Percentiles rank a stretch among this genome's conserved stretches.
These are phyloP conservation scores for Pseudodiploospora longispora DNA, from an alignment of 2,329 filamentous ascomycete species.

Conservation along the genomic window DNA sequence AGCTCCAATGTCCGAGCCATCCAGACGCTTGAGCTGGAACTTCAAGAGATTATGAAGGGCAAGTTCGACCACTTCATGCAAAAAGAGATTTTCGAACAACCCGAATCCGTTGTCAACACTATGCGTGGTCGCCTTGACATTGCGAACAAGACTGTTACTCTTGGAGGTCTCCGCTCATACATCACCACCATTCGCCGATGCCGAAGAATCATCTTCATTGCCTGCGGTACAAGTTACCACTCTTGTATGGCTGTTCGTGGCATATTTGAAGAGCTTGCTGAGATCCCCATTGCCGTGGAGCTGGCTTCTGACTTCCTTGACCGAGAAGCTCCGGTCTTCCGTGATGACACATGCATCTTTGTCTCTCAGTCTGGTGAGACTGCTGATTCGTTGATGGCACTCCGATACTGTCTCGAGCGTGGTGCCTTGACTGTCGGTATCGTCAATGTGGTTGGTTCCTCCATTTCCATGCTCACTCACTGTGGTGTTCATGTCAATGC, in stretches of 20 bases:
- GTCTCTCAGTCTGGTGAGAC: slow-evolving; percentile 99
- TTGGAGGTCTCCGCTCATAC: slow-evolving; percentile 93
- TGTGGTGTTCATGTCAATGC: slow-evolving; percentile 99
- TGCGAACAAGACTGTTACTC: slow-evolving; percentile 87
- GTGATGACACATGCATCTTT: slow-evolving; percentile 97
- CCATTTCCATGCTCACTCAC: slow-evolving; percentile 97
- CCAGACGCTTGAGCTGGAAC: slow-evolving; percentile 96
- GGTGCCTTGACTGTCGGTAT: slow-evolving; percentile 96
- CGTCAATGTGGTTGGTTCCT: slow-evolving; percentile 97
- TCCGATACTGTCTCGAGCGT: slow-evolving; percentile 96
- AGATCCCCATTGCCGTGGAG: slow-evolving; percentile 96
- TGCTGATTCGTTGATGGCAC: slow-evolving; percentile 91
- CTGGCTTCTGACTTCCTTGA: slow-evolving; percentile 97
- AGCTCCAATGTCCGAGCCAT: slow-evolving; percentile 96
- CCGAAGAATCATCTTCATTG: slow-evolving; percentile 97
- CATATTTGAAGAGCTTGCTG: slow-evolving; percentile 93
- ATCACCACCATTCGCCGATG: slow-evolving; percentile 94
- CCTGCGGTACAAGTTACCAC: slow-evolving; percentile 96
- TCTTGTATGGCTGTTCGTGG: slow-evolving; percentile 99
- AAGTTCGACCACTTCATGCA: slow-evolving; percentile 99
- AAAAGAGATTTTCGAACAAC: slow-evolving; percentile 99
- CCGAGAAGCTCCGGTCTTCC: slow-evolving; percentile 93
- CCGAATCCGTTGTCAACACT: slow-evolving; percentile 97
- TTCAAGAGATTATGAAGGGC: slow-evolving; percentile 99
- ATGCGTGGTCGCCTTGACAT: slow-evolving; percentile 98